Conservation (phyloP, 176 grass and related monocot species). For the Themeda triandra region DNA sequence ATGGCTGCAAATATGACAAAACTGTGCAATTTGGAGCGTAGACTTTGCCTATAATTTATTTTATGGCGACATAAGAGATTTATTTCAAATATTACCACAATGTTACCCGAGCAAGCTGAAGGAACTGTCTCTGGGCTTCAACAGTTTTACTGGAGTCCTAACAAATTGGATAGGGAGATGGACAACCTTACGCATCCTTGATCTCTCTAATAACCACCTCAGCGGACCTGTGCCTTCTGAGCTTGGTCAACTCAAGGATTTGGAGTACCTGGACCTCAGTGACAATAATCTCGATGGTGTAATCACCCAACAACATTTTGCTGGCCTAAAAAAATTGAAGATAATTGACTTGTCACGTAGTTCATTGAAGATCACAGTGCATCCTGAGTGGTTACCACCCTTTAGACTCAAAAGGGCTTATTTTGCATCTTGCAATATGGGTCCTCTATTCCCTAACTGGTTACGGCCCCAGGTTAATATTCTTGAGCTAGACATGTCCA, state of each 20-base stretch:
- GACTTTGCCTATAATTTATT: too few relatives aligned
- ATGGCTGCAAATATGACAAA: too few relatives aligned
- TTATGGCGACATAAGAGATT: too few relatives aligned
- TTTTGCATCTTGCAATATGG: constrained; percentile 21
- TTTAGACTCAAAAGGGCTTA: not conserved
- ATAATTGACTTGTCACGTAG: not conserved
- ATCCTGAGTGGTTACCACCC: constrained; percentile 17
- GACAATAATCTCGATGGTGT: constrained; percentile 14
- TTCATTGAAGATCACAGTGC: not conserved
- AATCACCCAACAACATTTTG: constrained; percentile 6
- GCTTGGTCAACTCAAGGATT: constrained; percentile 6
- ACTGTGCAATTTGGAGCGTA: too few relatives aligned
- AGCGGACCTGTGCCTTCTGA: not conserved
- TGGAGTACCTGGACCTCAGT: not conserved
- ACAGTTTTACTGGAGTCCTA: too few relatives aligned
- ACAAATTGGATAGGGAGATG: too few relatives aligned
- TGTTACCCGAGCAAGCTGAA: too few relatives aligned
- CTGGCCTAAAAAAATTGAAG: not conserved
- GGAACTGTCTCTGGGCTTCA: too few relatives aligned
- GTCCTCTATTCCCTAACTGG: constrained; percentile 34
- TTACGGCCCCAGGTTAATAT: not conserved
- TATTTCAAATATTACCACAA: too few relatives aligned
- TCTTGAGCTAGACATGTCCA: not conserved
- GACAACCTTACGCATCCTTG: too few relatives aligned
- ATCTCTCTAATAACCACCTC: not conserved